These are phyloP conservation scores for Colletotrichum salicis DNA, from an alignment of 2,329 filamentous ascomycete species.

Conservation along the genomic window DNA sequence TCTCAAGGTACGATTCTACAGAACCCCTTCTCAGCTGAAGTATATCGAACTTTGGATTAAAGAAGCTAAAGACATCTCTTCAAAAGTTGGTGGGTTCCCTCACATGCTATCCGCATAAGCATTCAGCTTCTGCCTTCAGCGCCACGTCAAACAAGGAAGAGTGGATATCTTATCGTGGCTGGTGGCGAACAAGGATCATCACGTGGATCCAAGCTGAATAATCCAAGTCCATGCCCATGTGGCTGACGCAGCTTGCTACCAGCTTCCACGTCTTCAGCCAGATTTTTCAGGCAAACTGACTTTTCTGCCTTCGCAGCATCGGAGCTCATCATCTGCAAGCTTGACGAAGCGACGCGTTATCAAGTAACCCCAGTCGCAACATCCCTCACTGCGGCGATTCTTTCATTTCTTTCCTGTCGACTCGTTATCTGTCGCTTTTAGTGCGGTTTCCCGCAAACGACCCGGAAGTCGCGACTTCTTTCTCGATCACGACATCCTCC, in stretches of 20 bases:
- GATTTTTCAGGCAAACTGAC: constrained; percentile 33
- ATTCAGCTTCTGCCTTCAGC: constrained; percentile 3
- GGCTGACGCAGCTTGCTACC: constrained; percentile 15
- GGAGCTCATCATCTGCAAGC: constrained; percentile 23
- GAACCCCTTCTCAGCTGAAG: neutral
- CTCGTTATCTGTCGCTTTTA: constrained; percentile 1
- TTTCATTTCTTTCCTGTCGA: neutral
- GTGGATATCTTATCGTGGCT: neutral
- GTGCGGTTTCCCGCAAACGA: neutral
- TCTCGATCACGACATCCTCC: constrained; percentile 25
- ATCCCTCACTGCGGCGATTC: constrained; percentile 4
- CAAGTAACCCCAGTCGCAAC: constrained; percentile 23
- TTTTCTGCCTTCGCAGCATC: constrained; percentile 29
- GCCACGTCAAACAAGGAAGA: constrained; percentile 6
- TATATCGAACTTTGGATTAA: neutral
- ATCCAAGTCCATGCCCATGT: constrained; percentile 3
- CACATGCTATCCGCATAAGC: constrained; percentile 5
- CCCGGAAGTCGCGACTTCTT: constrained; percentile 17
- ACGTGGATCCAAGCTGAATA: constrained; percentile 21
- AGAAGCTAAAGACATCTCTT: neutral
- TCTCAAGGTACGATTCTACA: constrained; percentile 1
- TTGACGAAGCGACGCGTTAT: constrained; percentile 27
- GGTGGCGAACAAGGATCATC: constrained; percentile 22
- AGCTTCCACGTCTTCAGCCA: constrained; percentile 20
- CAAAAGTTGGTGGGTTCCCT: constrained; percentile 23